phyloP scores from a whole-genome alignment of 1,139 yeast species.

The Sugiyamaella pinicola region DNA sequence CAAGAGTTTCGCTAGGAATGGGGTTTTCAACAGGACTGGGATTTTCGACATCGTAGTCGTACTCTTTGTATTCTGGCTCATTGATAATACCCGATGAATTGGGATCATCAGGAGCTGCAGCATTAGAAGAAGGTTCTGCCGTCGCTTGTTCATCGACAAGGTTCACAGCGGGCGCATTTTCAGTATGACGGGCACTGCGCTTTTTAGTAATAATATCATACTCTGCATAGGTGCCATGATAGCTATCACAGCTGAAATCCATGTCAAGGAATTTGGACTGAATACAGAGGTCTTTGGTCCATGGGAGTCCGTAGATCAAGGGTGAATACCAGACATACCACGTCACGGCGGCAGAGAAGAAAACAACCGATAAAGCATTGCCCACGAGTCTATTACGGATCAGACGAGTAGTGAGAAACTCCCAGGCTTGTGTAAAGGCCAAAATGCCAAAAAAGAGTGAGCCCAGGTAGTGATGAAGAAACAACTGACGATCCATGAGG shows the following conservation, averaged over 20 bases:
- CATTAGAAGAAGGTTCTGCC: conserved; percentile 19
- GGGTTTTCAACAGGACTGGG: conserved; percentile 29
- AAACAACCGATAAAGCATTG: conserved; percentile 49
- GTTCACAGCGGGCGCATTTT: conserved; percentile 14
- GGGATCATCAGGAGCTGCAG: conserved; percentile 20
- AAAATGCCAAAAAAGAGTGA: conserved; percentile 83
- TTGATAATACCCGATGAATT: conserved; percentile 23
- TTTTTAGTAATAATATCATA: conserved; percentile 29
- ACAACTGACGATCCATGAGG: conserved; percentile 92
- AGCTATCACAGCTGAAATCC: conserved; percentile 65
- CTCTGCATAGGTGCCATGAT: conserved; percentile 44
- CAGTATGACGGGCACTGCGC: conserved; percentile 16
- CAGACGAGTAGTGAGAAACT: conserved; percentile 54
- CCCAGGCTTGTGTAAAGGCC: conserved; percentile 80
- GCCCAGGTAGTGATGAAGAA: conserved; percentile 94
- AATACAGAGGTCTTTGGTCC: conserved; percentile 74
- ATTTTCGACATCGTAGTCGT: conserved; percentile 22
- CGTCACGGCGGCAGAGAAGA: conserved; percentile 54
- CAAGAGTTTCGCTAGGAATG: conserved; percentile 26
- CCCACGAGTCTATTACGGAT: conserved; percentile 49
- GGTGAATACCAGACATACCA: conserved; percentile 71
- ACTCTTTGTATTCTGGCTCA: conserved; percentile 28
- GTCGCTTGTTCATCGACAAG: background rate
- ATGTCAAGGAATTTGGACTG: conserved; percentile 58
- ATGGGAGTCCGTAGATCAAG: conserved; percentile 73